Evolutionary conservation across 306 rosid species (phyloP).

Genomic region (Erythrophleum fordii): DNA sequence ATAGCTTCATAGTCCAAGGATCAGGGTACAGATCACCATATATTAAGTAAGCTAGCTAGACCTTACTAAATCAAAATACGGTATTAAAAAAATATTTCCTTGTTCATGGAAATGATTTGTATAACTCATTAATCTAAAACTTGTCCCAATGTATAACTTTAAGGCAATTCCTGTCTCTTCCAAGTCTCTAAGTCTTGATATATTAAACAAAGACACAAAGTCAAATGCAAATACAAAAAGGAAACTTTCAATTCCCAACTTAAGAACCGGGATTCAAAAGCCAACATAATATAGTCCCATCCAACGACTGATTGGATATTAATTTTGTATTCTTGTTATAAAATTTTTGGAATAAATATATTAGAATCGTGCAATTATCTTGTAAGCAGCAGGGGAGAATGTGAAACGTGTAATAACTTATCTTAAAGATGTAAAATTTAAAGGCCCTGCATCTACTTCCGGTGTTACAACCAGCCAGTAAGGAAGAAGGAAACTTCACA

Average conservation of each 20-base stretch:
- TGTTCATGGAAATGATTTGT: neutral
- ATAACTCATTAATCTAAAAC: neutral
- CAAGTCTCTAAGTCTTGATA: neutral
- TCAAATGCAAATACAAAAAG: neutral
- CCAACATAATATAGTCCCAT: neutral
- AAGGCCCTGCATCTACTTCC: slow-evolving; percentile 8
- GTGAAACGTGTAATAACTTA: neutral
- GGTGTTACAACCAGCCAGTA: neutral
- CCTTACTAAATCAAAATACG: neutral
- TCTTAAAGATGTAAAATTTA: neutral
- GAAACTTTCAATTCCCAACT: neutral
- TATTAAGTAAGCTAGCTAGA: neutral
- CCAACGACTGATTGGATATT: neutral
- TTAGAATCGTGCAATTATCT: neutral
- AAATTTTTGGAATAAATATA: neutral
- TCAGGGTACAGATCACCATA: neutral
- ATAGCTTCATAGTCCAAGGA: neutral
- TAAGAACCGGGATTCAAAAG: neutral
- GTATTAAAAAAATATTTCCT: neutral
- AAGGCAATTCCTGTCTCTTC: neutral
- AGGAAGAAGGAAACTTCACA: neutral
- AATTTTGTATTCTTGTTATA: neutral
- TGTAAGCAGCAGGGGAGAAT: neutral
- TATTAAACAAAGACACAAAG: neutral
- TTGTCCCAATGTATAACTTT: neutral